These are phyloP conservation scores for Pseudodiploospora longispora DNA, from an alignment of 2,329 filamentous ascomycete genomes.

Conservation along the genomic window DNA sequence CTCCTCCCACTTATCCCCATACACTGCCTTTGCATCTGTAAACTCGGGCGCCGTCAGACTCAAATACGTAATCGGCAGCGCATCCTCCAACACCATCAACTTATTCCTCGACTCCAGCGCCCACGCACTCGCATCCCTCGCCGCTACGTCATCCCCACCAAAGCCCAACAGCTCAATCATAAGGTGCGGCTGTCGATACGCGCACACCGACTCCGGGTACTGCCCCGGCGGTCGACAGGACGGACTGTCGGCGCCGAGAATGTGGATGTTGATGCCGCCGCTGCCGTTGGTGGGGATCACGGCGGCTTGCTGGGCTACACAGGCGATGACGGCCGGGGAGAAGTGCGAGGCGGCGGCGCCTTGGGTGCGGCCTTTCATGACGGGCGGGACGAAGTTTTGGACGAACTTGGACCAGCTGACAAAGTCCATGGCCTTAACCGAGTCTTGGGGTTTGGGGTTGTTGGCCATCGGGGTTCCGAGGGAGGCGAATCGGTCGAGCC, in stretches of 20 bases:
- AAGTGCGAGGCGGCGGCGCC: background rate
- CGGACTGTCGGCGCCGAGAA: background rate
- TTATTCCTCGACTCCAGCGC: background rate
- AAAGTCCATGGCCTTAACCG: background rate
- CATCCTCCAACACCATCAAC: background rate
- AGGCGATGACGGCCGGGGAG: background rate
- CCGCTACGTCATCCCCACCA: background rate
- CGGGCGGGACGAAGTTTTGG: background rate
- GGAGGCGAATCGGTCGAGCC: background rate
- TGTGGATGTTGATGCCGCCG: background rate
- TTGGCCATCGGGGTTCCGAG: background rate
- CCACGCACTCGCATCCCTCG: background rate
- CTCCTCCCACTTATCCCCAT: background rate
- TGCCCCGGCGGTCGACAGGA: background rate
- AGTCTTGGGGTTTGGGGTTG: background rate
- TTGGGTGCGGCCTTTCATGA: background rate
- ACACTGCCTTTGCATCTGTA: background rate
- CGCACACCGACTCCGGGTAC: background rate
- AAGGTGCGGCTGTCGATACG: background rate
- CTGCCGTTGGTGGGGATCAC: background rate
- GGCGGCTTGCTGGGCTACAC: background rate
- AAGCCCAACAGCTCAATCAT: background rate
- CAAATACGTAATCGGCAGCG: background rate
- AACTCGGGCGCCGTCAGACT: background rate
- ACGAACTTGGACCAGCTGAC: background rate